A percentile compares a stretch with the other conserved stretches of the same genome.
Evolutionary conservation across 1,284 basidiomycete species (phyloP).

Genomic region (Fomitopsis pinicola): DNA sequence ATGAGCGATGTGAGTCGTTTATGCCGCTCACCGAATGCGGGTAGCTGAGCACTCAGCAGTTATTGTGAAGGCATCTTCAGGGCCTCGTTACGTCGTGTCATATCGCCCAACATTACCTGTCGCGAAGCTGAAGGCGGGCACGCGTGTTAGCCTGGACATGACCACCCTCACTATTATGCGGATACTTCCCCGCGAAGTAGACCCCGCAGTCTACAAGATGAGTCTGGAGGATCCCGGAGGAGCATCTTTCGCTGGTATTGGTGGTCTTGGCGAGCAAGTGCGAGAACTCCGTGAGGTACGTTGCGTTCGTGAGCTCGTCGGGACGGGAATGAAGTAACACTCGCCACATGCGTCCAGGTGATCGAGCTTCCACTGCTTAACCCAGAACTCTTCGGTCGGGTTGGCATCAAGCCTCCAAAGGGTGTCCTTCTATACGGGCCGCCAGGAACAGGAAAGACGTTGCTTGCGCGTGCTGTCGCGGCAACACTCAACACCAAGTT

Average conservation of each 20-base stretch:
- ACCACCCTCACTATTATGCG: constrained; percentile 99
- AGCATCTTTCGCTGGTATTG: constrained; percentile 95
- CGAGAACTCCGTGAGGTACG: constrained; percentile 89
- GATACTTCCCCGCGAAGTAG: constrained; percentile 95
- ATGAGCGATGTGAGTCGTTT: constrained; percentile 83
- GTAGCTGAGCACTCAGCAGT: constrained; percentile 44
- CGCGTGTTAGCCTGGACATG: constrained; percentile 98
- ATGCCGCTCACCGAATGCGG: background rate
- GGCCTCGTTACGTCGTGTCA: constrained; percentile 98
- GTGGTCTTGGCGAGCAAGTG: constrained; percentile 94
- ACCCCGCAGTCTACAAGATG: constrained; percentile 99
- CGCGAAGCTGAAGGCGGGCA: constrained; percentile 90
- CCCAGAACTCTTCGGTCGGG: constrained; percentile 92
- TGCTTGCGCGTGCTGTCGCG: constrained; percentile 93
- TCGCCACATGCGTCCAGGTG: constrained; percentile 45
- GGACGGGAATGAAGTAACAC: no score
- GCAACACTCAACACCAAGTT: constrained; percentile 97
- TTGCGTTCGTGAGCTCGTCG: background rate
- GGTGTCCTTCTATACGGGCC: constrained; percentile 93
- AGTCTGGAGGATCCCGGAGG: constrained; percentile 96
- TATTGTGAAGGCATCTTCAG: constrained; percentile 98
- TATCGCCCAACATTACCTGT: constrained; percentile 92
- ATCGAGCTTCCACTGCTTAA: constrained; percentile 96
- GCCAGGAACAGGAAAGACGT: constrained; percentile 94
- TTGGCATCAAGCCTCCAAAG: constrained; percentile 95